phyloP scores from a whole-genome alignment of 2,329 filamentous ascomycete species.

The Cladosporium phlei region DNA sequence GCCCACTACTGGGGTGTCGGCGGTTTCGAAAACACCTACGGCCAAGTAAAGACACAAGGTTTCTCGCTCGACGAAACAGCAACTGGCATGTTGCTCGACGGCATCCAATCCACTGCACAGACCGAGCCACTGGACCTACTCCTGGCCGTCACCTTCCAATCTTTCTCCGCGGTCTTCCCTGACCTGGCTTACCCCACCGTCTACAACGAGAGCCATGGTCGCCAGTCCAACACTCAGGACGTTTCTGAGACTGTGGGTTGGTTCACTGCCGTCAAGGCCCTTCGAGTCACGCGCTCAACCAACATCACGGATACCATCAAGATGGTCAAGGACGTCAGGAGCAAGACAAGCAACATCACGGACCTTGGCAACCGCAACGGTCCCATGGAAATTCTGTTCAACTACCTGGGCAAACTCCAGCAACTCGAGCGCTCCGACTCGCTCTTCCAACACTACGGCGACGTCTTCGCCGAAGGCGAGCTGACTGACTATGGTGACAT shows the following conservation, averaged over 20 bases:
- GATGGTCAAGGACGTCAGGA: constrained; percentile 7
- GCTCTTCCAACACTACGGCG: constrained; percentile 6
- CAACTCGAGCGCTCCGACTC: constrained; percentile 11
- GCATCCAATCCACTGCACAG: constrained; percentile 1
- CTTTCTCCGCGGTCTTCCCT: constrained; percentile 7
- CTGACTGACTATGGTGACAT: constrained; percentile 9
- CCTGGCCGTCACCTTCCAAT: constrained; percentile 6
- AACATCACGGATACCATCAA: constrained; percentile 9
- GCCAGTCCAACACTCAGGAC: constrained; percentile 5
- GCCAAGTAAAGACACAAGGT: constrained; percentile 10
- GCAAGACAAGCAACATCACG: not conserved
- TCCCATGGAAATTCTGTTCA: constrained; percentile 8
- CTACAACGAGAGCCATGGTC: constrained; percentile 9
- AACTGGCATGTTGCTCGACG: not conserved
- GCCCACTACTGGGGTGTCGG: constrained; percentile 9
- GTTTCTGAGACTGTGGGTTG: constrained; percentile 10
- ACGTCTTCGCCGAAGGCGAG: constrained; percentile 9
- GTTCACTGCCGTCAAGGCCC: constrained; percentile 7
- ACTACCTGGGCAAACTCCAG: constrained; percentile 10
- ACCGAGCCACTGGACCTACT: constrained; percentile 9
- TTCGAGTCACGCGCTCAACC: constrained; percentile 1
- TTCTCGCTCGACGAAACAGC: constrained; percentile 7
- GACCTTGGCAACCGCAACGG: not conserved
- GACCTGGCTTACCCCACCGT: constrained; percentile 5
- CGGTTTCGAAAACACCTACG: constrained; percentile 11